Evolutionary conservation across 2,329 filamentous ascomycete species (phyloP).

Genomic region (Aspergillus spinulosporus): DNA sequence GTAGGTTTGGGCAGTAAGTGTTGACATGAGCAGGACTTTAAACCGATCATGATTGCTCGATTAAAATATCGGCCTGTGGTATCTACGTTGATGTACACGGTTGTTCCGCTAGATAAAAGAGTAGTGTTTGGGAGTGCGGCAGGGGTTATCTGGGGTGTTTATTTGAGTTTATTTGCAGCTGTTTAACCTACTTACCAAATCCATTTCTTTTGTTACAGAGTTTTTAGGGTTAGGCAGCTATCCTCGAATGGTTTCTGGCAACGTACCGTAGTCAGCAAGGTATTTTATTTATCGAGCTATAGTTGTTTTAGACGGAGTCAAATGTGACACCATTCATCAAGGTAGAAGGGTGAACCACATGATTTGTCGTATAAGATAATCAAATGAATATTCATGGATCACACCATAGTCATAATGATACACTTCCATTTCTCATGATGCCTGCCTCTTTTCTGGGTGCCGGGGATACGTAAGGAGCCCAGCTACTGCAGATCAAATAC

Average conservation of each 20-base stretch:
- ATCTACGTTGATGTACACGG: slow-evolving; percentile 67
- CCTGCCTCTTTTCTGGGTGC: not conserved
- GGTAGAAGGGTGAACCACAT: not conserved
- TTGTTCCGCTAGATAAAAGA: slow-evolving; percentile 69
- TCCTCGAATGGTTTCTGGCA: too few species aligned
- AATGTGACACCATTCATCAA: not conserved
- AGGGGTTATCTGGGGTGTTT: slow-evolving; percentile 73
- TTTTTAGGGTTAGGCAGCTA: not conserved
- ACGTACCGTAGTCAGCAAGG: too few species aligned
- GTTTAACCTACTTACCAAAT: slow-evolving; percentile 2
- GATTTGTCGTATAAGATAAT: too few species aligned
- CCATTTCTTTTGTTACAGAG: not conserved
- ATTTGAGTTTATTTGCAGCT: slow-evolving; percentile 63
- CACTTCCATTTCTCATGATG: slow-evolving; percentile 2
- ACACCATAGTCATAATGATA: slow-evolving; percentile 2
- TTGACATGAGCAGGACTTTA: slow-evolving; percentile 56
- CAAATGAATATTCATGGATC: not conserved
- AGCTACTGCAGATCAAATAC: slow-evolving; percentile 3
- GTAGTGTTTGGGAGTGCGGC: slow-evolving; percentile 71
- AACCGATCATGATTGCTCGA: slow-evolving; percentile 65
- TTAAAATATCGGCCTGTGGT: slow-evolving; percentile 73
- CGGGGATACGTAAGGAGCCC: slow-evolving; percentile 3
- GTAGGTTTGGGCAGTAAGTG: not conserved
- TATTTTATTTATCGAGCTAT: too few species aligned
- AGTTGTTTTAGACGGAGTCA: not conserved